These are phyloP conservation scores for Glebionis coronaria DNA, from an alignment of 129 eudicot species.

Conservation along the genomic window DNA sequence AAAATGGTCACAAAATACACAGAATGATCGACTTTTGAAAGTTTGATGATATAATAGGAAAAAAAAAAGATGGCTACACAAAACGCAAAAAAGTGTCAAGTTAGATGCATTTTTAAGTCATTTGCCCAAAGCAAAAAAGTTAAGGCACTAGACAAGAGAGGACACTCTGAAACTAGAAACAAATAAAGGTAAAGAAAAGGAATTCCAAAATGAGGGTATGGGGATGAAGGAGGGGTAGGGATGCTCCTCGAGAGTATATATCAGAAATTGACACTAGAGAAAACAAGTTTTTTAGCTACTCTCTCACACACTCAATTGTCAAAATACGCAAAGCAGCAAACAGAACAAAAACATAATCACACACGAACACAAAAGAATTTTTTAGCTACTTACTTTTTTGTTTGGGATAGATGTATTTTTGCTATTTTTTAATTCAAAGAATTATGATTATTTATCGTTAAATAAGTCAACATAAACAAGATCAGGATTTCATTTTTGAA, in stretches of 20 bases:
- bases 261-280: slow-evolving; percentile 82
- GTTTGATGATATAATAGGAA: too few relatives aligned
- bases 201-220: slow-evolving; percentile 43
- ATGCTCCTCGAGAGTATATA: slow-evolving; percentile 32
- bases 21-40: too few relatives aligned
- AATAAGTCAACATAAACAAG: too few relatives aligned
- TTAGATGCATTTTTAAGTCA: too few relatives aligned
- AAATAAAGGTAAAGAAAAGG: slow-evolving; percentile 40
- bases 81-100: too few relatives aligned
- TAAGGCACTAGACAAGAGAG: slow-evolving; percentile 23
- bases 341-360: slow-evolving; percentile 39
- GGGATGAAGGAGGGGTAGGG: slow-evolving; percentile 20
- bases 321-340: slow-evolving; percentile 43
- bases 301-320: slow-evolving; percentile 28
- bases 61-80: too few relatives aligned
- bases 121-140: too few relatives aligned
- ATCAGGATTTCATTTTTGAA: too few relatives aligned
- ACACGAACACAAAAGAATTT: slow-evolving; percentile 31
- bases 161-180: slow-evolving; percentile 21
- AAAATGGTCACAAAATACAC: too few relatives aligned
- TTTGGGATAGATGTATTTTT: background rate
- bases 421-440: background rate
- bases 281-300: slow-evolving; percentile 28
- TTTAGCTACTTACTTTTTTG: slow-evolving; percentile 1
- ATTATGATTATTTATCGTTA: background rate